These are phyloP conservation scores for Orobanche coerulescens DNA, from an alignment of 257 asterid genomes.

Conservation along the genomic window DNA sequence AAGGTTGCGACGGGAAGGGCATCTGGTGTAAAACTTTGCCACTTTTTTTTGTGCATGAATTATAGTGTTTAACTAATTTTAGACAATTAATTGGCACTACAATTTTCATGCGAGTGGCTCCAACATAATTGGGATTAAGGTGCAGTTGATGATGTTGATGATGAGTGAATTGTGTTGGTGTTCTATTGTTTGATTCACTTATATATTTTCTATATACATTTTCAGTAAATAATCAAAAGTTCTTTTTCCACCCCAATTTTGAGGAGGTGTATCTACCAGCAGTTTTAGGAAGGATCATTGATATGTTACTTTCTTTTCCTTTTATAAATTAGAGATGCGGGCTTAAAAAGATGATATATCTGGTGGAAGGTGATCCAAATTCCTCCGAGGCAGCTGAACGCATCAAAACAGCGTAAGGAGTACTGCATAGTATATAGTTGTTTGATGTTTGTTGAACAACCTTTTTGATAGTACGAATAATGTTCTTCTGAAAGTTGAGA, in stretches of 20 bases:
- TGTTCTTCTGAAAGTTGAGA: not conserved
- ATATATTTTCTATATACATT: not conserved
- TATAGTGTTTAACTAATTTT: no score
- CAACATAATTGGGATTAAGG: no score
- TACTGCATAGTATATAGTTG: constrained; percentile 18
- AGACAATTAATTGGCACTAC: no score
- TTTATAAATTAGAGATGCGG: constrained; percentile 61
- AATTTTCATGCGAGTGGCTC: no score
- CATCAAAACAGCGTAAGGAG: constrained; percentile 90
- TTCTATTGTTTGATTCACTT: constrained; percentile 12
- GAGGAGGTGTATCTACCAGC: not conserved
- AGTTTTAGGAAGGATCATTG: constrained; percentile 9
- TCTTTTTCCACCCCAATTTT: not conserved
- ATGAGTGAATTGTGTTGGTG: not conserved
- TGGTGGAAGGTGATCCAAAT: constrained; percentile 97
- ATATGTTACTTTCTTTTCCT: not conserved
- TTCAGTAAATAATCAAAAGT: constrained; percentile 1
- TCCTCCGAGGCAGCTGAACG: constrained; percentile 86
- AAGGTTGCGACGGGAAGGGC: no score
- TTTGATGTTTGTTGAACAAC: not conserved
- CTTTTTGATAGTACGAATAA: not conserved
- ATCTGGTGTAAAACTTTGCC: no score
- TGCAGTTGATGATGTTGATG: no score
- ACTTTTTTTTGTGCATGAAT: no score
- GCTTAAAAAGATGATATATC: constrained; percentile 91